phyloP scores from a whole-genome alignment of 495 filamentous ascomycete species.

The Cercophora newfieldiana region DNA sequence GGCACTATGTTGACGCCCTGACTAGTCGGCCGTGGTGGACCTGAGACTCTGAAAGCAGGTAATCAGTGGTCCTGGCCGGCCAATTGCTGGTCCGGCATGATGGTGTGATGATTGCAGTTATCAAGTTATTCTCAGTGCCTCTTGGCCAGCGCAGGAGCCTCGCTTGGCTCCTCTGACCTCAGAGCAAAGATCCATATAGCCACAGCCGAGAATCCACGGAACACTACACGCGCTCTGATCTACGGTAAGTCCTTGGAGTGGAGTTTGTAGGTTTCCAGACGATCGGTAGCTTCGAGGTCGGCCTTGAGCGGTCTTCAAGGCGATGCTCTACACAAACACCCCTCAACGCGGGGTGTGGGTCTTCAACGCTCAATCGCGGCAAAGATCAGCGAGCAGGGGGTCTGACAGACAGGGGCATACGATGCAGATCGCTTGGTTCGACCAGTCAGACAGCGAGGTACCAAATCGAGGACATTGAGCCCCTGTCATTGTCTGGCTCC shows the following conservation, averaged over 20 bases:
- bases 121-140: constrained; percentile 10
- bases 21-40: not conserved
- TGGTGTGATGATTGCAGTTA: not conserved
- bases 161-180: not conserved
- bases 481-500: constrained; percentile 4
- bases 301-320: not conserved
- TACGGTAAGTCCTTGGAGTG: not conserved
- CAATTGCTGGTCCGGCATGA: not conserved
- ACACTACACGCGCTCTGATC: too few species aligned
- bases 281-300: not conserved
- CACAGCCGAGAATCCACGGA: too few species aligned
- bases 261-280: too few species aligned
- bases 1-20: not conserved
- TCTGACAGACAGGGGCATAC: constrained; percentile 23
- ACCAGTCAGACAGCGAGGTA: constrained; percentile 24
- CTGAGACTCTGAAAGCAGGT: not conserved
- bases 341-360: constrained; percentile 6
- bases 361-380: not conserved
- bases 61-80: not conserved
- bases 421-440: constrained; percentile 26
- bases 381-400: constrained; percentile 15
- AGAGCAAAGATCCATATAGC: too few species aligned
- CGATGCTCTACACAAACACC: not conserved
- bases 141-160: not conserved
- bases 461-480: constrained; percentile 19